These are phyloP conservation scores for Ustilago bromivora DNA, from an alignment of 1,284 basidiomycete species.

Conservation along the genomic window DNA sequence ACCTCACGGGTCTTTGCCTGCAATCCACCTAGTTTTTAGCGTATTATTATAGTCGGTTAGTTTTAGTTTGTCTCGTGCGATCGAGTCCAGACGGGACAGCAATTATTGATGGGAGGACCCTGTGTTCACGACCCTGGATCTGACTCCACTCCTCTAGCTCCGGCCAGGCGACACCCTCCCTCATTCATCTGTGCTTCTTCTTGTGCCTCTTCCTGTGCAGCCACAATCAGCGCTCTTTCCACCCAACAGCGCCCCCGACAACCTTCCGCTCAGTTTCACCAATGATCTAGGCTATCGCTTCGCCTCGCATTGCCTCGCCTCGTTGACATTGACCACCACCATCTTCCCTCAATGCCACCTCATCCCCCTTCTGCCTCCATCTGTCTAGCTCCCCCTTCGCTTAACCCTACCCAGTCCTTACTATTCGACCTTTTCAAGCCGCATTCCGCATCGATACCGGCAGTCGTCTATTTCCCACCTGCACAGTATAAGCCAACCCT, in stretches of 20 bases:
- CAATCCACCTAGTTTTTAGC: too few species aligned
- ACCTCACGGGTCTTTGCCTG: too few species aligned
- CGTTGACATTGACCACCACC: neutral
- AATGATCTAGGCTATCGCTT: neutral
- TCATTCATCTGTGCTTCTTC: neutral
- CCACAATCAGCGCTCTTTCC: neutral
- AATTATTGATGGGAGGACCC: neutral
- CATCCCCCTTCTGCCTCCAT: neutral
- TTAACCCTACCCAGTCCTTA: neutral
- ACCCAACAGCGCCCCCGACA: neutral
- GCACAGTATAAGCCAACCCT: neutral
- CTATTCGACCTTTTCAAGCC: neutral
- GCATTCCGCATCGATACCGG: neutral
- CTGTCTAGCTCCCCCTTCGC: neutral
- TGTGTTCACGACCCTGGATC: conserved; percentile 2
- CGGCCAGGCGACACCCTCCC: neutral
- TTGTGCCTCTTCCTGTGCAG: neutral
- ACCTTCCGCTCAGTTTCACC: neutral
- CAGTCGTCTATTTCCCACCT: neutral
- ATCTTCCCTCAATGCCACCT: neutral
- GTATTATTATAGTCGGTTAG: too few species aligned
- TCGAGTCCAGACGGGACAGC: neutral
- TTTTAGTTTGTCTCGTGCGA: too few species aligned
- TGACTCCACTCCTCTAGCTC: neutral
- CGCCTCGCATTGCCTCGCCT: neutral